phyloP scores from a whole-genome alignment of 1,284 basidiomycete genomes.

The Phellinidium pouzarii region DNA sequence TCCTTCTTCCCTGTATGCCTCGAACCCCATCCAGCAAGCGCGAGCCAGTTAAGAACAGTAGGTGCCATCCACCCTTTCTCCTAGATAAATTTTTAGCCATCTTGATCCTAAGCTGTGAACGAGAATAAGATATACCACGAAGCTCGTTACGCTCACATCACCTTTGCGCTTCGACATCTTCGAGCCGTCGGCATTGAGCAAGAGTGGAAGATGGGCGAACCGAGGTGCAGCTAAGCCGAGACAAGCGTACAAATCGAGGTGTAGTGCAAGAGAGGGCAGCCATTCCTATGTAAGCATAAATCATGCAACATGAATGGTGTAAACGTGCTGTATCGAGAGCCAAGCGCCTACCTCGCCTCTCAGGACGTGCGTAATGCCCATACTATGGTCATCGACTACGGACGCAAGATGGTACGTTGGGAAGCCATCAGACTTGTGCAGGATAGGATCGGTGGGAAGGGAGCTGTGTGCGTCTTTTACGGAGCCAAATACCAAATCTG shows the following conservation, averaged over 20 bases:
- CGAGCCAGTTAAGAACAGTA: conserved; percentile 90
- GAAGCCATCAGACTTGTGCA: conserved; percentile 88
- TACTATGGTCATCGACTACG: conserved; percentile 92
- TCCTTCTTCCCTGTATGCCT: conserved; percentile 28
- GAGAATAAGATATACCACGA: conserved; percentile 50
- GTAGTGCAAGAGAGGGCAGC: conserved; percentile 91
- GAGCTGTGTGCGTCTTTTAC: conserved; percentile 71
- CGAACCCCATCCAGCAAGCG: conserved; percentile 86
- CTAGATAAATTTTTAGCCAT: conserved; percentile 22
- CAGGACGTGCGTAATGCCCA: conserved; percentile 94
- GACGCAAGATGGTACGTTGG: conserved; percentile 97
- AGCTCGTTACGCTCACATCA: conserved; percentile 83
- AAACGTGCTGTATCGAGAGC: background rate
- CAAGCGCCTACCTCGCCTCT: conserved; percentile 75
- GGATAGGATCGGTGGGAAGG: conserved; percentile 82
- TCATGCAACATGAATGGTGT: background rate
- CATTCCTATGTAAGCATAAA: conserved; percentile 72
- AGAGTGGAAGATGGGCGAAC: conserved; percentile 88
- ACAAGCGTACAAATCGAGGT: conserved; percentile 83
- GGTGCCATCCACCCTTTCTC: conserved; percentile 82
- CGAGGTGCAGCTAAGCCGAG: conserved; percentile 68
- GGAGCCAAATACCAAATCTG: conserved; percentile 73
- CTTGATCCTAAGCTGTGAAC: background rate
- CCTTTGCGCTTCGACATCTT: conserved; percentile 95
- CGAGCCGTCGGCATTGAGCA: conserved; percentile 85